Evolutionary conservation across 2,329 filamentous ascomycete species (phyloP), one percentile per base, ranked within the genome.

Genomic region (Beauveria varroae): DNA sequence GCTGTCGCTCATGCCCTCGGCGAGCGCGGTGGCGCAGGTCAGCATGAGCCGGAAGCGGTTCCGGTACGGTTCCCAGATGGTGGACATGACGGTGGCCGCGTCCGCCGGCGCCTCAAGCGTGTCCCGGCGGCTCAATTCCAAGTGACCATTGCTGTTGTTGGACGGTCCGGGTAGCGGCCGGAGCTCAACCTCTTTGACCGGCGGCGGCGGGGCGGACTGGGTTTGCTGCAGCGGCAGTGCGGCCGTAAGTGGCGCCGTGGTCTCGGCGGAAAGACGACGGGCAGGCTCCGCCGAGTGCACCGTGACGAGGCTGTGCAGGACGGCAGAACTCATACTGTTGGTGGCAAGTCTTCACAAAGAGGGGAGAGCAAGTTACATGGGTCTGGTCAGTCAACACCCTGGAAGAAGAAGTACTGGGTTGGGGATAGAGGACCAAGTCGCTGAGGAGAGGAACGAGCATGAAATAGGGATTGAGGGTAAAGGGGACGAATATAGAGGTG

Each of bases 1-100:
- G 47, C 86, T 84, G 72, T 96, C 91, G 66, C 85, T 90, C 62
- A 95, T 74, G 0, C 90, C 91, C 67, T 87, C 86, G 2, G 81
- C 80, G 63, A 95, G 81, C 62, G 83, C 87, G 63, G 87, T 81
- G 49, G 89, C 68, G 65, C 87, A 91, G 16, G 82, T 79, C 12
- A 84, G 80, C 10, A 86, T 69, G 28, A 93, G 77, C 40, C 90
- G 79, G 75, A 82, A 93, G 63, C 84, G 86, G 71, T 91, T 93
- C 81, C 85, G 89, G 12, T 79, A 78, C 12, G 83, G 82, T 20
- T 84, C 78, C 64, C 79, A 85, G 62, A 85, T 81, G 64, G 79
- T 86, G 54, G 84, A 83, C 37, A 84, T 69, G 3, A 79, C 72
- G 50, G 80, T 77, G 1, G 76, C 76, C 8, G 72, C 77, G 8